A percentile compares a stretch with the other conserved stretches of the same genome.
These are phyloP conservation scores for Suillus luteus DNA, from an alignment of 768 basidiomycete genomes.

Conservation along the genomic window DNA sequence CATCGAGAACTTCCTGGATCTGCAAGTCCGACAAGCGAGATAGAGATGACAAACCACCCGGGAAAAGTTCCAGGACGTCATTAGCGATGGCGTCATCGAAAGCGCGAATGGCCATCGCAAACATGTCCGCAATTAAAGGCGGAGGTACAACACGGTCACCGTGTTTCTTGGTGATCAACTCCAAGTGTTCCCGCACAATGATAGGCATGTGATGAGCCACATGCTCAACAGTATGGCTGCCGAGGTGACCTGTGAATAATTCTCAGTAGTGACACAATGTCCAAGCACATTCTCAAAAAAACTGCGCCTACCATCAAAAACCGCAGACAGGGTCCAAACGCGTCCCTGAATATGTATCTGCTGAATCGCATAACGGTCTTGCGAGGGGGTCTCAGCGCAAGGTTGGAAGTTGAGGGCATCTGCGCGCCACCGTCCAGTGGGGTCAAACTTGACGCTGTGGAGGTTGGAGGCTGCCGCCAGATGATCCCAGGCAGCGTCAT, in stretches of 20 bases:
- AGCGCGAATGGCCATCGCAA: conserved; percentile 57
- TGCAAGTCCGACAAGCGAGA: conserved; percentile 54
- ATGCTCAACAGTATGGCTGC: conserved; percentile 69
- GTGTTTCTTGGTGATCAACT: conserved; percentile 41
- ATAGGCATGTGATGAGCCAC: conserved; percentile 69
- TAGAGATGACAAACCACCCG: conserved; percentile 53
- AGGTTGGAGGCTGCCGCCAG: conserved; percentile 54
- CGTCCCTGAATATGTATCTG: conserved; percentile 56
- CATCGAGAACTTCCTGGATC: conserved; percentile 64
- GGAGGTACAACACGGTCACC: conserved; percentile 44
- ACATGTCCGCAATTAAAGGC: conserved; percentile 53
- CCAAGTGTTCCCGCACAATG: conserved; percentile 61
- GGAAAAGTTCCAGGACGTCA: conserved; percentile 62
- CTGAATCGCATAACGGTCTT: conserved; percentile 65
- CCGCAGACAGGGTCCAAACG: conserved; percentile 65
- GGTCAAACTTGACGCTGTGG: conserved; percentile 43
- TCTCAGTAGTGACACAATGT: conserved; percentile 1
- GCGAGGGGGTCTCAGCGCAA: conserved; percentile 51
- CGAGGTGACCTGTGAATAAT: conserved; percentile 55
- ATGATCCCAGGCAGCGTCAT: conserved; percentile 55
- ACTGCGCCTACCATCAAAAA: conserved; percentile 60
- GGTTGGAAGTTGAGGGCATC: conserved; percentile 73
- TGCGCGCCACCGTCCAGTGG: conserved; percentile 42
- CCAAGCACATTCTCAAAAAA: conserved; percentile 14
- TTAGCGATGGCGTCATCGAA: conserved; percentile 70